Conservation (phyloP, 176 grass and related monocot species). For the Oryza glaberrima region DNA sequence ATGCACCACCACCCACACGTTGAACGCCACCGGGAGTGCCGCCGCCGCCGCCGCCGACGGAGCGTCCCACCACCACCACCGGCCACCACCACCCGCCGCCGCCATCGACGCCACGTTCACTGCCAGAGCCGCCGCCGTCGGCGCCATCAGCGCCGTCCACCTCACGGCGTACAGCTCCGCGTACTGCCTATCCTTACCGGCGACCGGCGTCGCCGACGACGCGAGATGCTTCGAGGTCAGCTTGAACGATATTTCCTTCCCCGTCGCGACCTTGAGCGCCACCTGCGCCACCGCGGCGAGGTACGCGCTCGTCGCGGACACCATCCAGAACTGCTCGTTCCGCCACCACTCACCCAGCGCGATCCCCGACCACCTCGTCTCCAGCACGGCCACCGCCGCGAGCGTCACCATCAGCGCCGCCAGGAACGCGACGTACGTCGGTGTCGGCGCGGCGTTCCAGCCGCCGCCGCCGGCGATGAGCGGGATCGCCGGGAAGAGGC, state of each 20-base stretch:
- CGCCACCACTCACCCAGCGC: slow-evolving; percentile 35
- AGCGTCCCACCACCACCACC: not conserved
- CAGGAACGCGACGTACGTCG: slow-evolving; percentile 32
- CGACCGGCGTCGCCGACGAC: fast-evolving
- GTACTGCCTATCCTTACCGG: not conserved
- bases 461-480: not conserved
- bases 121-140: not conserved
- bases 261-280: slow-evolving; percentile 27
- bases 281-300: slow-evolving; percentile 36
- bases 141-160: slow-evolving; percentile 40
- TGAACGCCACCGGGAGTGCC: slow-evolving; percentile 18
- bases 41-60: not conserved
- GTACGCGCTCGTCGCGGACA: slow-evolving; percentile 44
- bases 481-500: slow-evolving; percentile 28
- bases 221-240: not conserved
- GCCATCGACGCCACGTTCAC: slow-evolving; percentile 34
- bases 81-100: too few species aligned
- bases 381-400: slow-evolving; percentile 27
- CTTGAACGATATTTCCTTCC: slow-evolving; percentile 40
- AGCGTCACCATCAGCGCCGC: slow-evolving; percentile 41
- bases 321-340: slow-evolving; percentile 52
- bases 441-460: not conserved
- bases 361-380: slow-evolving; percentile 40
- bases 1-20: slow-evolving; percentile 33
- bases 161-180: slow-evolving; percentile 39